phyloP scores from a whole-genome alignment of 192 early-diverging fungal genomes.

The Coemansia sp. region DNA sequence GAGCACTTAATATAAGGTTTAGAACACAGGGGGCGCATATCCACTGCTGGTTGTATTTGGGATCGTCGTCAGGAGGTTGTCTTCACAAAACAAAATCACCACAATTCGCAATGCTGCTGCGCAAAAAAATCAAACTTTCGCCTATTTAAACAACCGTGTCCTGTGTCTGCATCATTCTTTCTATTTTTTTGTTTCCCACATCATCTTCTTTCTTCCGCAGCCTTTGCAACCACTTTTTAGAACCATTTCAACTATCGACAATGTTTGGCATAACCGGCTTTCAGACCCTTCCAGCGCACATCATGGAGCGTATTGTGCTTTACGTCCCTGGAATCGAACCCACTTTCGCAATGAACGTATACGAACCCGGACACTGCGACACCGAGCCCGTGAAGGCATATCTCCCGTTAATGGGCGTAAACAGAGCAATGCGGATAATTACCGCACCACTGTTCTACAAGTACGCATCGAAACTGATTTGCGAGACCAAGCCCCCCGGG shows the following conservation, averaged over 20 bases:
- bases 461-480: neutral
- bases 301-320: slow-evolving; percentile 1
- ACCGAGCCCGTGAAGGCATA: neutral
- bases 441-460: slow-evolving; percentile 25
- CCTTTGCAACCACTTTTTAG: neutral
- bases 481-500: neutral
- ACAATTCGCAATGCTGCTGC: too few relatives aligned
- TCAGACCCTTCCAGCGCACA: slow-evolving; percentile 4
- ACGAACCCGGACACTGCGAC: neutral
- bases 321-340: neutral
- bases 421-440: slow-evolving; percentile 18
- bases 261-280: slow-evolving; percentile 2
- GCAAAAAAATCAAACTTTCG: too few relatives aligned
- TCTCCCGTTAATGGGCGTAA: slow-evolving; percentile 12
- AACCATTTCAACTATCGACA: too few relatives aligned
- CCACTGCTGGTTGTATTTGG: neutral
- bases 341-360: neutral
- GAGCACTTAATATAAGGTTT: too few relatives aligned
- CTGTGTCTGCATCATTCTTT: too few relatives aligned
- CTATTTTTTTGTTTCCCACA: too few relatives aligned
- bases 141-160: too few relatives aligned
- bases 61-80: too few relatives aligned
- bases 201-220: too few relatives aligned
- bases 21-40: too few relatives aligned
- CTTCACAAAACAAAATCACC: too few relatives aligned